Evolutionary conservation across 371 early-diverging fungal genomes (phyloP).

Genomic region (Umbelopsis sp.): DNA sequence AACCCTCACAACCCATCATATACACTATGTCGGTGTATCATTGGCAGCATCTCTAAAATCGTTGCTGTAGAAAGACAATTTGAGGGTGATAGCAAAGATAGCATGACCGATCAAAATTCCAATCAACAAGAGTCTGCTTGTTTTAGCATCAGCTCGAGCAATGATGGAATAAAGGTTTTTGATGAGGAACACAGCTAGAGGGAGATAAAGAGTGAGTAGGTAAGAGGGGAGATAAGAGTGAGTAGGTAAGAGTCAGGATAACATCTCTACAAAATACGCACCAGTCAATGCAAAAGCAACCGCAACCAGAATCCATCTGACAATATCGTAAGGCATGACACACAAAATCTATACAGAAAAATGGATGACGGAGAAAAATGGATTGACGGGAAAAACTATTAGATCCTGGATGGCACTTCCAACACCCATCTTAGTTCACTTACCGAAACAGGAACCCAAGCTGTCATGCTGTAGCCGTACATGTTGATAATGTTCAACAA

Average conservation of each 20-base stretch:
- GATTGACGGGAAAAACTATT: not conserved
- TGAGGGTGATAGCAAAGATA: slow-evolving; percentile 76
- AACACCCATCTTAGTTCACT: slow-evolving; percentile 20
- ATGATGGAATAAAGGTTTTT: slow-evolving; percentile 70
- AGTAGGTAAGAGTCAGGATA: too few species aligned
- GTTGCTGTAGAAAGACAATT: slow-evolving; percentile 78
- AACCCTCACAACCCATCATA: not conserved
- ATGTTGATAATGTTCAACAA: slow-evolving; percentile 83
- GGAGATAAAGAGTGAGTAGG: too few species aligned
- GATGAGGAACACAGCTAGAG: slow-evolving; percentile 42
- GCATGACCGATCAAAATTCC: slow-evolving; percentile 72
- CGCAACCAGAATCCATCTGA: slow-evolving; percentile 71
- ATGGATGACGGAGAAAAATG: not conserved
- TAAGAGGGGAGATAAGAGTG: too few species aligned
- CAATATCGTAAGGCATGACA: slow-evolving; percentile 66
- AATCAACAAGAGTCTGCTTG: slow-evolving; percentile 67
- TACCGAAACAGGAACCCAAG: slow-evolving; percentile 94
- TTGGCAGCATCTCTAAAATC: slow-evolving; percentile 27
- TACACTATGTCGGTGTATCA: slow-evolving; percentile 15
- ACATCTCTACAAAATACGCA: slow-evolving; percentile 21
- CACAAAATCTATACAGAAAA: slow-evolving; percentile 59
- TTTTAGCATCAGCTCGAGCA: slow-evolving; percentile 63
- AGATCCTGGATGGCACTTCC: not conserved
- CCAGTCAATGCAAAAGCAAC: slow-evolving; percentile 61
- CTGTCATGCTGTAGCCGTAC: slow-evolving; percentile 90